Conservation (phyloP, 2,329 filamentous ascomycete species). For the Ophiognomonia clavigignenti-juglandacearum region DNA sequence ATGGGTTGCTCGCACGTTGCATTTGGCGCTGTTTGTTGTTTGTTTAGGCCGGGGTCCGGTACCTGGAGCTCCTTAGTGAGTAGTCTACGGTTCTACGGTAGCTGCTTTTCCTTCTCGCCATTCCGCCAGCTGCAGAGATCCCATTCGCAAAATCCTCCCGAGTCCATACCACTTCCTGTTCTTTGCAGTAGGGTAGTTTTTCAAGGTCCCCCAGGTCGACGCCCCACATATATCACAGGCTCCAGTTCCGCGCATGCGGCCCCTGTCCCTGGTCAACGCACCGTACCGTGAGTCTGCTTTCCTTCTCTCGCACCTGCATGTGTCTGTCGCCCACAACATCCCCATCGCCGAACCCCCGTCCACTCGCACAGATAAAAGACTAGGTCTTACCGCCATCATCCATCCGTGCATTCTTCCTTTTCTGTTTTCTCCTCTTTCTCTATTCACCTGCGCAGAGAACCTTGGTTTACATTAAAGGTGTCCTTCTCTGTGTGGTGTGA, state of each 20-base stretch:
- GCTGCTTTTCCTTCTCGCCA: too few relatives aligned
- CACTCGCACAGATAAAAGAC: slow-evolving; percentile 12
- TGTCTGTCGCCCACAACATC: neutral
- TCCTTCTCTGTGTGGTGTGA: slow-evolving; percentile 11
- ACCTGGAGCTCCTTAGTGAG: too few relatives aligned
- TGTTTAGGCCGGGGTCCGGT: neutral
- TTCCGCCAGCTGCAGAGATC: too few relatives aligned
- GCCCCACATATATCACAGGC: too few relatives aligned
- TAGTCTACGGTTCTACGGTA: too few relatives aligned
- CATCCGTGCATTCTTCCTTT: slow-evolving; percentile 27
- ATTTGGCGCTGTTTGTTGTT: neutral
- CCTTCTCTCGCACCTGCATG: neutral
- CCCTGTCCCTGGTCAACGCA: too few relatives aligned
- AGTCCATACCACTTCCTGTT: too few relatives aligned
- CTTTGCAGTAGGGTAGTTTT: too few relatives aligned
- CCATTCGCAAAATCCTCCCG: too few relatives aligned
- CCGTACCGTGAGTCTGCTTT: neutral
- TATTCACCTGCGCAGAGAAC: slow-evolving; percentile 21
- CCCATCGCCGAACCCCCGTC: too few relatives aligned
- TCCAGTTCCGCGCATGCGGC: too few relatives aligned
- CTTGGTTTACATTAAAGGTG: slow-evolving; percentile 16
- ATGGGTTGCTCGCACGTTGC: slow-evolving; percentile 1
- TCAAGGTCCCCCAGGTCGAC: too few relatives aligned
- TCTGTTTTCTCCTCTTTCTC: slow-evolving; percentile 17
- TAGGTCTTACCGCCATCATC: slow-evolving; percentile 17